Evolutionary conservation across 768 basidiomycete genomes (phyloP).

Genomic region (Trichaptum fuscoviolaceum): DNA sequence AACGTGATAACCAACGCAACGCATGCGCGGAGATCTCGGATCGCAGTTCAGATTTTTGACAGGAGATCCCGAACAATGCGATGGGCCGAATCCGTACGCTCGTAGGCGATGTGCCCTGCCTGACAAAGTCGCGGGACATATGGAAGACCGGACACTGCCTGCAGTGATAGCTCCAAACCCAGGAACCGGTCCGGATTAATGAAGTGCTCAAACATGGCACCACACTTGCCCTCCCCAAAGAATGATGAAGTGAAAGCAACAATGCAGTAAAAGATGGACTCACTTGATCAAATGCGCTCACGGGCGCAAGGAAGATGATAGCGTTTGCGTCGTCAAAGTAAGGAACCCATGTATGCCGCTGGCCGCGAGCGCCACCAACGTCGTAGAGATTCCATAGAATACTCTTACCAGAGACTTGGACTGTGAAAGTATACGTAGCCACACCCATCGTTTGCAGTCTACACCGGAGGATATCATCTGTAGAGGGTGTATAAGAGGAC

Average conservation of each 20-base stretch:
- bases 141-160: background rate
- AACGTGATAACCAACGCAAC: background rate
- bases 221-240: background rate
- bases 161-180: background rate
- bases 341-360: slow-evolving; percentile 76
- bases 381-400: slow-evolving; percentile 74
- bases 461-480: slow-evolving; percentile 86
- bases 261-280: slow-evolving; percentile 11
- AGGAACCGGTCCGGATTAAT: background rate
- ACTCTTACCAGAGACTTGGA: slow-evolving; percentile 70
- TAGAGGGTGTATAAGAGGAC: background rate
- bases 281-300: slow-evolving; percentile 77
- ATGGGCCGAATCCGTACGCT: background rate
- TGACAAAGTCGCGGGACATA: background rate
- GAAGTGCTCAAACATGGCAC: background rate
- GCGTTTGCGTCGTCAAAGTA: slow-evolving; percentile 73
- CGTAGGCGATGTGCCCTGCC: background rate
- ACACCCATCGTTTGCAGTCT: slow-evolving; percentile 90
- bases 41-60: background rate
- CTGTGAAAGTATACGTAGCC: slow-evolving; percentile 77
- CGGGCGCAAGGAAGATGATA: slow-evolving; percentile 75
- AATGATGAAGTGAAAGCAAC: background rate
- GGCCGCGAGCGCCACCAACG: slow-evolving; percentile 66
- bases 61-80: background rate
- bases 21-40: background rate